Evolutionary conservation across 1,139 yeast genomes (phyloP).

Genomic region (Candida tunisiensis): DNA sequence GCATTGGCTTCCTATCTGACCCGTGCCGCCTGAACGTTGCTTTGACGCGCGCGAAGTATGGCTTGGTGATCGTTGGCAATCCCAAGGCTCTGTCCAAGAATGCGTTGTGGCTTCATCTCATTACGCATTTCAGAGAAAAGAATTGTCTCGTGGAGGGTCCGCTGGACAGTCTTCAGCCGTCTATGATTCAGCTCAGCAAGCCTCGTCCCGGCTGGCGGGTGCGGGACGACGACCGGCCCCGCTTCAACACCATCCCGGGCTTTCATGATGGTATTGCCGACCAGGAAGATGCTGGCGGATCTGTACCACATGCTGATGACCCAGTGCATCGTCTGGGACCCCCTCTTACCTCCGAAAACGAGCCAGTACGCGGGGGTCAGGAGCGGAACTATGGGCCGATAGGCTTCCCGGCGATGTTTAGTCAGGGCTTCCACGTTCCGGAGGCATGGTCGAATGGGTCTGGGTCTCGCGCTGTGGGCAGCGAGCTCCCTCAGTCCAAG

Average conservation of each 20-base stretch:
- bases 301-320: too few species aligned
- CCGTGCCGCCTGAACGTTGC: slow-evolving; percentile 90
- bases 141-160: slow-evolving; percentile 93
- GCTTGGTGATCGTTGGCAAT: slow-evolving; percentile 69
- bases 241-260: background rate
- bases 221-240: background rate
- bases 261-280: too few species aligned
- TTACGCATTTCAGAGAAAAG: slow-evolving; percentile 64
- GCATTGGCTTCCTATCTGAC: slow-evolving; percentile 77
- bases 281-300: too few species aligned
- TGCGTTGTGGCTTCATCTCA: slow-evolving; percentile 61
- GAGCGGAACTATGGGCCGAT: too few species aligned
- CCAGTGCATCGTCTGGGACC: too few species aligned
- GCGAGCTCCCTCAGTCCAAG: too few species aligned
- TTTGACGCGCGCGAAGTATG: slow-evolving; percentile 78
- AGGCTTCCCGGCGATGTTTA: too few species aligned
- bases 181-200: slow-evolving; percentile 30
- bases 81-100: slow-evolving; percentile 63
- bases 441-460: too few species aligned
- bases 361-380: too few species aligned
- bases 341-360: too few species aligned
- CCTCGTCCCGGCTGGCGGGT: slow-evolving; percentile 1
- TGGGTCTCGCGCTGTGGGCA: too few species aligned
- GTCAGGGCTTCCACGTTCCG: too few species aligned
- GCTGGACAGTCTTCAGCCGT: slow-evolving; percentile 59